Percentiles rank a stretch among this genome's conserved stretches.
Conservation (phyloP, 768 basidiomycete genomes). For the Phlegmacium glaucopus region DNA sequence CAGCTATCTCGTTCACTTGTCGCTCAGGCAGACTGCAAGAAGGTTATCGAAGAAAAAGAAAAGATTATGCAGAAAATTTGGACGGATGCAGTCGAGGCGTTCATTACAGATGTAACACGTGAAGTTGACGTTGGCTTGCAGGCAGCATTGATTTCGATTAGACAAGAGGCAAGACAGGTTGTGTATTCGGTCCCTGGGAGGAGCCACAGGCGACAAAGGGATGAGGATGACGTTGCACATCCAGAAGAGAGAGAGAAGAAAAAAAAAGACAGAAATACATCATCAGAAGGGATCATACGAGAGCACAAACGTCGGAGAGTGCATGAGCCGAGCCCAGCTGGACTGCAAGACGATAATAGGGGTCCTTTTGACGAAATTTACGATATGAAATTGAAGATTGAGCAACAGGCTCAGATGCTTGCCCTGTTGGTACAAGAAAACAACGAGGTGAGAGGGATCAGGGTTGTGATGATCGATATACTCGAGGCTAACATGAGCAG, state of each 20-base stretch:
- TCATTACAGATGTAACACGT: constrained; percentile 38
- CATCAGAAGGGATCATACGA: not conserved
- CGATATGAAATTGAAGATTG: constrained; percentile 47
- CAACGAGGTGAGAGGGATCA: constrained; percentile 30
- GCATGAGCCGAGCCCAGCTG: constrained; percentile 7
- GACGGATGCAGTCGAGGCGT: constrained; percentile 40
- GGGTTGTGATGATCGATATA: not conserved
- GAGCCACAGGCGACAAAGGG: constrained; percentile 7
- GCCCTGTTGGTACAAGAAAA: constrained; percentile 45
- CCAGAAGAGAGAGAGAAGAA: not conserved
- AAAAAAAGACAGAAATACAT: not conserved
- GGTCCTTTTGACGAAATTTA: constrained; percentile 21
- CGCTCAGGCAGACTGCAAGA: constrained; percentile 39
- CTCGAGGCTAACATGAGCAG: not conserved
- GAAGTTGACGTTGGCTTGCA: constrained; percentile 31
- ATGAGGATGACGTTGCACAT: not conserved
- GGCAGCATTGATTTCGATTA: constrained; percentile 24
- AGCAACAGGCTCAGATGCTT: constrained; percentile 43
- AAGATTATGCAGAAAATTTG: constrained; percentile 42
- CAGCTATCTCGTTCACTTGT: constrained; percentile 42
- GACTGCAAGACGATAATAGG: constrained; percentile 7
- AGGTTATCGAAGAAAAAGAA: constrained; percentile 36
- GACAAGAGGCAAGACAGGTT: constrained; percentile 14
- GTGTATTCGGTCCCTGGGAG: not conserved
- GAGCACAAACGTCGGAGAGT: constrained; percentile 9